Conservation (phyloP, 257 asterid species). For the Lycium ferocissimum region DNA sequence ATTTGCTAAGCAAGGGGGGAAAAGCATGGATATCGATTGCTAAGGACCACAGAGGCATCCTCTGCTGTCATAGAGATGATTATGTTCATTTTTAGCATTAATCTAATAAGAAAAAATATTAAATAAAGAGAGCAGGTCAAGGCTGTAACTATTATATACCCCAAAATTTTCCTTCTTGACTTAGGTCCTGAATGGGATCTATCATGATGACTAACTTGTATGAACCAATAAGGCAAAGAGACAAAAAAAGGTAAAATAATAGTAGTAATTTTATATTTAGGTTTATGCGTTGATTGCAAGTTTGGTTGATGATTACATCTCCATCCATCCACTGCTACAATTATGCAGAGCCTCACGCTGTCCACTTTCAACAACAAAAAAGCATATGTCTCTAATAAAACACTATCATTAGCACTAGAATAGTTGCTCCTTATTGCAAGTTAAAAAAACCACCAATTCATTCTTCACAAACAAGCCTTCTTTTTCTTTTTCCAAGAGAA, state of each 20-base stretch:
- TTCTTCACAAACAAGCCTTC: slow-evolving; percentile 30
- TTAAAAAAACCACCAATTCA: slow-evolving; percentile 32
- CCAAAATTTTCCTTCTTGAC: not conserved
- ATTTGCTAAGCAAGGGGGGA: slow-evolving; percentile 11
- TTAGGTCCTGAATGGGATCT: not conserved
- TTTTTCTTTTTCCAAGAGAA: not conserved
- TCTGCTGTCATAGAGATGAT: slow-evolving; percentile 21
- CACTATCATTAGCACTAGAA: slow-evolving; percentile 32
- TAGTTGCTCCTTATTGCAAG: slow-evolving; percentile 38
- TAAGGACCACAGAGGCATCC: slow-evolving; percentile 6
- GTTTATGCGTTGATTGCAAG: slow-evolving; percentile 35
- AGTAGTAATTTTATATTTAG: slow-evolving; percentile 5
- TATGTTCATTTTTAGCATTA: not conserved
- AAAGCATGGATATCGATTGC: not conserved
- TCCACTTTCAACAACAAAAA: slow-evolving; percentile 36
- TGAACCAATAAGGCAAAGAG: slow-evolving; percentile 34
- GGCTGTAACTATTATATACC: not conserved
- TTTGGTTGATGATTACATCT: slow-evolving; percentile 40
- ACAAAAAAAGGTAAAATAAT: slow-evolving; percentile 1
- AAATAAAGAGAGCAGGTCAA: not conserved
- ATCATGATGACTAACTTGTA: slow-evolving; percentile 28
- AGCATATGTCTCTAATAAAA: slow-evolving; percentile 28
- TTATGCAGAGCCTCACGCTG: slow-evolving; percentile 41
- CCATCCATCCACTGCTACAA: slow-evolving; percentile 35
- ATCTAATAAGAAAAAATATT: not conserved